These are phyloP conservation scores for Camelina neglecta DNA, from an alignment of 345 rosid species.

Conservation along the genomic window DNA sequence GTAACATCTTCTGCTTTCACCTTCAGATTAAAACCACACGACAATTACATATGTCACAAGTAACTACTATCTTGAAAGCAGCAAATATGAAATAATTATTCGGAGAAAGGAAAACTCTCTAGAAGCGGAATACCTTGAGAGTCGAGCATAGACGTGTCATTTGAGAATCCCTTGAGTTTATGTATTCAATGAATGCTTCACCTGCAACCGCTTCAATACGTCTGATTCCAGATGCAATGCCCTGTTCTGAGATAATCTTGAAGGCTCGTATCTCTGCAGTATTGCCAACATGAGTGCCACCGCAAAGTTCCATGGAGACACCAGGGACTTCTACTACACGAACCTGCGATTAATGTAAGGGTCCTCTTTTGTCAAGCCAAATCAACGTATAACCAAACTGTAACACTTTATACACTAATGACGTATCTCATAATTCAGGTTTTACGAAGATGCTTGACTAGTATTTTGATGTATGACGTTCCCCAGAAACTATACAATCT, in stretches of 20 bases:
- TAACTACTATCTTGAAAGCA: slow-evolving; percentile 20
- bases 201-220: slow-evolving; percentile 98
- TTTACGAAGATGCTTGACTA: slow-evolving; percentile 2
- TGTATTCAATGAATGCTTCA: slow-evolving; percentile 89
- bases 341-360: slow-evolving; percentile 53
- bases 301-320: slow-evolving; percentile 98
- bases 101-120: not conserved
- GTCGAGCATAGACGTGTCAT: slow-evolving; percentile 79
- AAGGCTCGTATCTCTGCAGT: slow-evolving; percentile 91
- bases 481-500: not conserved
- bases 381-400: slow-evolving; percentile 15
- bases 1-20: slow-evolving; percentile 93
- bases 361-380: slow-evolving; percentile 17
- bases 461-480: not conserved
- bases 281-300: slow-evolving; percentile 93
- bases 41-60: not conserved
- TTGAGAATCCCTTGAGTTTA: slow-evolving; percentile 73
- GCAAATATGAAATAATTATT: not conserved
- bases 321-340: slow-evolving; percentile 99
- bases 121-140: slow-evolving; percentile 66
- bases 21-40: slow-evolving; percentile 49
- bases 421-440: slow-evolving; percentile 3
- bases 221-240: slow-evolving; percentile 95
- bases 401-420: slow-evolving; percentile 3
- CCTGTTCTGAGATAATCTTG: slow-evolving; percentile 93